A percentile compares a stretch with the other conserved stretches of the same genome.
Conservation (phyloP, 805 yeast species). For the Metschnikowia amazonensis region DNA sequence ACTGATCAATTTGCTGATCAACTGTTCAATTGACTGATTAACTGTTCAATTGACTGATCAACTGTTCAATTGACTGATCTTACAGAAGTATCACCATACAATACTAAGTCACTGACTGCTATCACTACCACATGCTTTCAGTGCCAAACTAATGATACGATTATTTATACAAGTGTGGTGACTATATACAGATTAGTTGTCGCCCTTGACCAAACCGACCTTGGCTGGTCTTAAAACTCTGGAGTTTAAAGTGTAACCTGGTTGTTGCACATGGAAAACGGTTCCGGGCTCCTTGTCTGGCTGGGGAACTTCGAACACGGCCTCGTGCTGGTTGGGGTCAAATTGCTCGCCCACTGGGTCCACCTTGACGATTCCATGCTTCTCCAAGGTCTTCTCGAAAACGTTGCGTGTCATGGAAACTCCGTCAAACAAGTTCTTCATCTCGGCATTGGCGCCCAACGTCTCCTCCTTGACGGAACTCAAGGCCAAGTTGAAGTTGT, state of each 20-base stretch:
- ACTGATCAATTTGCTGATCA: no score
- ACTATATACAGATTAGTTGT: conserved; percentile 12
- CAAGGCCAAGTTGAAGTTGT: conserved; percentile 85
- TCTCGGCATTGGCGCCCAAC: conserved; percentile 38
- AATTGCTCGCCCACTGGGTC: conserved; percentile 82
- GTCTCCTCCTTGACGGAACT: conserved; percentile 65
- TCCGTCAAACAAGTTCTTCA: conserved; percentile 78
- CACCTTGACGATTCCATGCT: conserved; percentile 76
- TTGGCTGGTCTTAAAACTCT: conserved; percentile 93
- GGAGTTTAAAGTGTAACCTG: conserved; percentile 80
- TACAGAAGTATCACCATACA: no score
- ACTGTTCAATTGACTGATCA: no score
- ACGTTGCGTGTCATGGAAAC: conserved; percentile 85
- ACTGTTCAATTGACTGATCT: no score
- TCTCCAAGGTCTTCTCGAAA: conserved; percentile 75
- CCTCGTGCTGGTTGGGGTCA: conserved; percentile 91
- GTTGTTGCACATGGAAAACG: conserved; percentile 87
- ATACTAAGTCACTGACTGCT: no score
- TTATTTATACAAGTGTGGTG: conserved; percentile 2
- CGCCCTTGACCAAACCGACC: conserved; percentile 83
- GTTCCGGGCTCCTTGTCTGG: conserved; percentile 90
- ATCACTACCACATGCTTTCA: no score
- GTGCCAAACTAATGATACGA: not conserved
- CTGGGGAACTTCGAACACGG: conserved; percentile 82
- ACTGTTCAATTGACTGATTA: no score